Base-by-base conservation (phyloP, 2,329 filamentous ascomycete species). In the Paracamarosporium sp. region DNA sequence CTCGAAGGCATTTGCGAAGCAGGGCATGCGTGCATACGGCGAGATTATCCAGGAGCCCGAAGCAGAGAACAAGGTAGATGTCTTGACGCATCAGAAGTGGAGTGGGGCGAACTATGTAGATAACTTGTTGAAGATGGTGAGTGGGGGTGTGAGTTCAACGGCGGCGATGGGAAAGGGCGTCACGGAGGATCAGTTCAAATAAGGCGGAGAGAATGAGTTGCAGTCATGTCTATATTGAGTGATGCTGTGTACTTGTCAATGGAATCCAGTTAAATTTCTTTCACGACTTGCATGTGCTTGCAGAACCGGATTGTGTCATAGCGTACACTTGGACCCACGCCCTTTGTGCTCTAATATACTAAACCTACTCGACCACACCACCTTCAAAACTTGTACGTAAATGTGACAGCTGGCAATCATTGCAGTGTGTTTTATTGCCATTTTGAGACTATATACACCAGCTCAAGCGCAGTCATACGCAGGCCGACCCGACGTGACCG, bases 81-180 rank as follows among this genome's bases (percentile, higher is more conserved):
- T 99, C 36, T 92, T 99, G 64, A 97, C 92, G 80, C 95, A 99
- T 82, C 95, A 99, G 86, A 99, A 98, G 81, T 99, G 95, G 95
- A 92, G 88, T 70, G 95, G 95, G 48, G 95, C 95, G 22, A 93
- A 91, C 66, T 98, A 98, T 75, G 91, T 94, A 20, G 95, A 99
- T 76, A 93, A 96, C 78, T 75, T 97, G 81, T 83, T 97, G 78
- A 97, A 96, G 86, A 97, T 99, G 93, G 91, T 99, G 31, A 93
- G 89, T 4, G 95, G 95, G 2, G 95, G 95, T 64, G 88, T 98
- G 55, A 93, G 89, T 77, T 93, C 89, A 62, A 98, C 94, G 1
- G 91, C 91, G 59, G 95, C 95, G 20, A 99, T 99, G 95, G 95
- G 94, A 31, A 92, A 93, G 82, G 95, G 95, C 58, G 95, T 99